Conservation (phyloP, 768 basidiomycete genomes). For the Rhodocollybia butyracea region DNA sequence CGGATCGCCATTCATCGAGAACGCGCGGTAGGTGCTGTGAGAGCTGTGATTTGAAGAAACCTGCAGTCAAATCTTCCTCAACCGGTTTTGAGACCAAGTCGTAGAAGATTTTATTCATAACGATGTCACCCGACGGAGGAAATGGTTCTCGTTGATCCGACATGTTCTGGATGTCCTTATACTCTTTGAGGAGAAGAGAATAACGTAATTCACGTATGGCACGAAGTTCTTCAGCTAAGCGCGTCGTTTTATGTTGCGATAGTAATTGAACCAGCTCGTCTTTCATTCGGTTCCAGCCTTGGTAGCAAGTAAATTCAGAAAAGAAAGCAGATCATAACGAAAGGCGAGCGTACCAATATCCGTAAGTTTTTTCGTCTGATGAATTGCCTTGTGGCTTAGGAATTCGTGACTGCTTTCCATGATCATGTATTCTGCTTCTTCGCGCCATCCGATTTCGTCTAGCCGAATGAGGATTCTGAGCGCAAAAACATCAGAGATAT, state of each 20-base stretch:
- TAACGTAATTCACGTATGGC: background rate
- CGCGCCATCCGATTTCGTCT: constrained; percentile 1
- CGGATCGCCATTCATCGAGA: background rate
- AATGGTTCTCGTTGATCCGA: background rate
- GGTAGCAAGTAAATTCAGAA: background rate
- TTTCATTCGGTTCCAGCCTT: constrained; percentile 4
- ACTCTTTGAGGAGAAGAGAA: background rate
- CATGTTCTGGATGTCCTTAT: background rate
- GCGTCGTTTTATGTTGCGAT: background rate
- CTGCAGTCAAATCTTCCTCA: background rate
- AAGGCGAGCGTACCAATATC: background rate
- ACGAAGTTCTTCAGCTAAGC: background rate
- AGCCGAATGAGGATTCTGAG: constrained; percentile 2
- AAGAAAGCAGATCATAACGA: background rate
- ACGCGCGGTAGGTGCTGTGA: background rate
- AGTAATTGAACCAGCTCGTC: background rate
- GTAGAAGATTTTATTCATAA: background rate
- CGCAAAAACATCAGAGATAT: background rate
- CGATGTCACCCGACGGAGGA: background rate
- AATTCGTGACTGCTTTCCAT: background rate
- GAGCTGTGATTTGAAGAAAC: background rate
- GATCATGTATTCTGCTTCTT: background rate
- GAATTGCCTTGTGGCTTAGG: background rate
- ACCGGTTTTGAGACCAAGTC: background rate
- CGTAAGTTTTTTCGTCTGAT: constrained; percentile 4